phyloP scores from a whole-genome alignment of 164 flowering plant species.

The Annona squamosa region DNA sequence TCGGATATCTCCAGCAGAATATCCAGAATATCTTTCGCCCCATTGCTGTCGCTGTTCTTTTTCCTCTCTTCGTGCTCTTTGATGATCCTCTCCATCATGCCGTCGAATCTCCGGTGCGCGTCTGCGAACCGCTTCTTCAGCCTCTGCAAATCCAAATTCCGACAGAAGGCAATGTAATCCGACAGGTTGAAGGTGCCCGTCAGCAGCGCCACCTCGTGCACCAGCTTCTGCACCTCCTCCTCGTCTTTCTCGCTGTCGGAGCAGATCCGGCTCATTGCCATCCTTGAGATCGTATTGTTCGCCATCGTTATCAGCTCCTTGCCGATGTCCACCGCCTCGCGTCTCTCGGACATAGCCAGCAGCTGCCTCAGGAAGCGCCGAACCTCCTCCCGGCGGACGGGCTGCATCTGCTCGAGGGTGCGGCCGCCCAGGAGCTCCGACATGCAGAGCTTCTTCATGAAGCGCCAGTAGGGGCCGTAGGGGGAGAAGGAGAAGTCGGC shows the following conservation, averaged over 20 bases:
- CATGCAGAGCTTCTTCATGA: slow-evolving; percentile 45
- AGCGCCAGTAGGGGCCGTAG: slow-evolving; percentile 58
- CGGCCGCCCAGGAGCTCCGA: slow-evolving; percentile 38
- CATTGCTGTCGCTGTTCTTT: slow-evolving; percentile 1
- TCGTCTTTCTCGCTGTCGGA: slow-evolving; percentile 26
- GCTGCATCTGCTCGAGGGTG: slow-evolving; percentile 21
- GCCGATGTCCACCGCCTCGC: slow-evolving; percentile 28
- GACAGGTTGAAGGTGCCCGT: slow-evolving; percentile 44
- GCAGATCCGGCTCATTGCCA: slow-evolving; percentile 35
- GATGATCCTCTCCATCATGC: slow-evolving; percentile 39
- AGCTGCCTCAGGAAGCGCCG: slow-evolving; percentile 18
- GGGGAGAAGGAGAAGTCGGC: slow-evolving; percentile 44
- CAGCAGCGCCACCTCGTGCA: slow-evolving; percentile 32
- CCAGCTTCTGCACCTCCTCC: slow-evolving; percentile 21
- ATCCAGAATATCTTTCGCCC: slow-evolving; percentile 42
- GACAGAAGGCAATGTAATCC: slow-evolving; percentile 36
- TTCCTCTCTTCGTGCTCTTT: slow-evolving; percentile 23
- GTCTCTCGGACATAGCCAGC: slow-evolving; percentile 6
- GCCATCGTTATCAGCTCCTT: slow-evolving; percentile 31
- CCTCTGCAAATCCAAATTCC: slow-evolving; percentile 44
- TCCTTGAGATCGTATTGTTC: slow-evolving; percentile 41
- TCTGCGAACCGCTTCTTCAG: slow-evolving; percentile 27
- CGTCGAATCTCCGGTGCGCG: slow-evolving; percentile 30
- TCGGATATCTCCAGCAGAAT: slow-evolving; percentile 39
- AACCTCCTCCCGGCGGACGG: slow-evolving; percentile 27